Base-by-base conservation (phyloP, 495 filamentous ascomycete genomes). In the Hyaloscypha hepaticicola region DNA sequence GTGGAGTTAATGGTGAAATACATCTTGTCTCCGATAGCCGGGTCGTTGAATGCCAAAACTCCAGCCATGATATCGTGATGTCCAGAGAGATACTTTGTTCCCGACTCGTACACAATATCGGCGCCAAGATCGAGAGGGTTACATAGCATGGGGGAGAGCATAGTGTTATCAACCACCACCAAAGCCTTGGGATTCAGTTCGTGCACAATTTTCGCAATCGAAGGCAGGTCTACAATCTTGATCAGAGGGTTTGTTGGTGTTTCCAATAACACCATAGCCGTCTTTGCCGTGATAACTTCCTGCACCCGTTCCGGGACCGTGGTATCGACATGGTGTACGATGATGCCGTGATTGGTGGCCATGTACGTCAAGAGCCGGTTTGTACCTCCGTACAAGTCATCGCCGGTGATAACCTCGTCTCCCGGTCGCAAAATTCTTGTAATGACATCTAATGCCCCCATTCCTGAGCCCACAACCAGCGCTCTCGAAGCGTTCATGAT, bases 11-110 rank as follows among this genome's bases (percentile, higher is more conserved):
- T 97, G 29, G 91, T 92, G 79, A 96, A 96, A 79, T 89, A 98
- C 72, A 99, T 86, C 71, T 89, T 90, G 67, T 98, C 91, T 56
- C 91, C 95, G 31, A 98, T 77, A 8, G 82, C 76, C 7, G 84
- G 73, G 72, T 94, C 88, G 72, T 96, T 96, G 74, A 93, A 86
- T 7, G 92, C 96, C 65, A 99, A 86, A 33, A 99, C 91, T 58
- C 95, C 95, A 6, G 95, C 96, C 95, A 99, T 98, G 76, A 99
- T 85, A 77, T 99, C 95, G 81, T 99, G 95, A 75, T 99, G 95
- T 19, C 95, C 95, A 0, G 93, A 97, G 25, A 99, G 85, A 73
- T 99, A 99, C 72, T 99, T 99, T 1, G 95, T 99, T 31, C 95
- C 95, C 58, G 89, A 93, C 81, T 99, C 95, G 77, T 98, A 99